phyloP scores from a whole-genome alignment of 768 basidiomycete species.

The Rhizopogon vesiculosus region DNA sequence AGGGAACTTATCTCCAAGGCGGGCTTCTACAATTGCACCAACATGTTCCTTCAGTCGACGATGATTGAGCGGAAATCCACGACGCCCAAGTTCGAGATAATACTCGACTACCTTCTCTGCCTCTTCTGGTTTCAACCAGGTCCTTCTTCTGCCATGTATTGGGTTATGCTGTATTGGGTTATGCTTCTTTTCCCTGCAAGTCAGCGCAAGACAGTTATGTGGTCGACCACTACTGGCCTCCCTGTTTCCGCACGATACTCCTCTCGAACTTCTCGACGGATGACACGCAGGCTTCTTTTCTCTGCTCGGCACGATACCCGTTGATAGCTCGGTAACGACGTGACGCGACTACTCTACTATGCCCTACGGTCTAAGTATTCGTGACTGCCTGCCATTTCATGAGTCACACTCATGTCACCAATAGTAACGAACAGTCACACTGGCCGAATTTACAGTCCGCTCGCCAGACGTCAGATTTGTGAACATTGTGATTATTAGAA shows the following conservation, averaged over 20 bases:
- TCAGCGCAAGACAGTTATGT: slow-evolving; percentile 18
- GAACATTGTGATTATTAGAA: too few relatives aligned
- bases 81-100: slow-evolving; percentile 12
- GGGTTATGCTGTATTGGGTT: too few relatives aligned
- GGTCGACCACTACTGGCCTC: too few relatives aligned
- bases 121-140: slow-evolving; percentile 2
- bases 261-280: slow-evolving; percentile 13
- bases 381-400: too few relatives aligned
- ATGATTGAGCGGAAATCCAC: slow-evolving; percentile 26
- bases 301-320: slow-evolving; percentile 5
- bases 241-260: slow-evolving; percentile 3
- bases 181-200: slow-evolving; percentile 18
- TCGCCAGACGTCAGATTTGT: too few relatives aligned
- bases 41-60: slow-evolving; percentile 16
- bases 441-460: too few relatives aligned
- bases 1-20: slow-evolving; percentile 25
- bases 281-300: slow-evolving; percentile 1
- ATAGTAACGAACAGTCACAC: too few relatives aligned
- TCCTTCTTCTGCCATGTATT: slow-evolving; percentile 22
- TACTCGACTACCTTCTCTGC: slow-evolving; percentile 7
- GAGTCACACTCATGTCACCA: too few relatives aligned
- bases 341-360: too few relatives aligned
- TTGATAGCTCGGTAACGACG: neutral
- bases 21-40: slow-evolving; percentile 21
- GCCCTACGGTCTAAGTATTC: too few relatives aligned